Conservation (phyloP, 139 green algal genomes). For the Gonium pectorale region DNA sequence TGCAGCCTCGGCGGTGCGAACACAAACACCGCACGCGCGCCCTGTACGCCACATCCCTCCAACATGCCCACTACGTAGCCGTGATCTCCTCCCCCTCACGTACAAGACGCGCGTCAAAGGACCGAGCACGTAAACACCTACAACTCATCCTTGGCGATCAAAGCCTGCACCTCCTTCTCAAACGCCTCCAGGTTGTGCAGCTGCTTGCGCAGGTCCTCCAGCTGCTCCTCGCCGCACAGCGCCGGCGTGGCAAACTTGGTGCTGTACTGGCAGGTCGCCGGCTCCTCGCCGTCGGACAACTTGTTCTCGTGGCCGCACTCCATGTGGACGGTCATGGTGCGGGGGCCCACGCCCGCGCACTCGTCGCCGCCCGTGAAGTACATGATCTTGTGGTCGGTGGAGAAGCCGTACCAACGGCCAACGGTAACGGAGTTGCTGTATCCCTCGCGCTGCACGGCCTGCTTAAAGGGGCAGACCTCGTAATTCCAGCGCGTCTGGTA, state of each 20-base stretch:
- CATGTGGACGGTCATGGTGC: conserved; percentile 75
- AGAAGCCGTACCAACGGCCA: conserved; percentile 76
- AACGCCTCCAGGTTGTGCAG: conserved; percentile 40
- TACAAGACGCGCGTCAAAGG: no score
- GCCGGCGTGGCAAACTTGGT: conserved; percentile 73
- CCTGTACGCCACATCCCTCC: no score
- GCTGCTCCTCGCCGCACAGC: conserved; percentile 66
- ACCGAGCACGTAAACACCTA: background rate
- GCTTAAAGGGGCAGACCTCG: conserved; percentile 78
- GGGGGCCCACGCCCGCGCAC: conserved; percentile 80
- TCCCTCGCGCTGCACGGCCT: conserved; percentile 76
- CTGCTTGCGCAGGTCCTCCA: conserved; percentile 41
- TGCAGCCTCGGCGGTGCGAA: no score
- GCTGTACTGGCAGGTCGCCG: conserved; percentile 82
- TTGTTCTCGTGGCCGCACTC: conserved; percentile 74
- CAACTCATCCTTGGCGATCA: conserved; percentile 49
- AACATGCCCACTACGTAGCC: no score
- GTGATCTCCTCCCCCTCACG: no score
- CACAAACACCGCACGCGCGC: no score
- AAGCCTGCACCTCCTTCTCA: conserved; percentile 34
- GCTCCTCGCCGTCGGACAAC: conserved; percentile 79
- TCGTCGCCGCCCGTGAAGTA: conserved; percentile 65
- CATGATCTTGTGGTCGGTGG: conserved; percentile 58
- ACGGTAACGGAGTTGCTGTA: conserved; percentile 64
- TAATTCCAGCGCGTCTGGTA: conserved; percentile 47